Conservation (phyloP, 2,329 filamentous ascomycete species). For the Aphanoascus verrucosus region DNA sequence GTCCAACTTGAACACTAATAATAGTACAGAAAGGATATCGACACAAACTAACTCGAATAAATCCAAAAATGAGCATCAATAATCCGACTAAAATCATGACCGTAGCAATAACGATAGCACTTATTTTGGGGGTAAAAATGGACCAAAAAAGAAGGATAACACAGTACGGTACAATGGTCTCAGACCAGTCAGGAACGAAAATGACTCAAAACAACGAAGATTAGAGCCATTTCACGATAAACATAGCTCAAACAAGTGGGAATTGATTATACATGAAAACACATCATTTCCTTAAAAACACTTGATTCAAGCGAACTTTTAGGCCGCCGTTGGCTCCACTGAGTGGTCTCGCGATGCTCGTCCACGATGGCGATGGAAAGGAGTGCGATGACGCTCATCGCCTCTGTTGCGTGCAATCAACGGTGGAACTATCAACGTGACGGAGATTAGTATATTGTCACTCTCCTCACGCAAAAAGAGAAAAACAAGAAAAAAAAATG, state of each 20-base stretch:
- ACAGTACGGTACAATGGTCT: not conserved
- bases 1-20: too few species aligned
- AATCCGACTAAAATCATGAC: not conserved
- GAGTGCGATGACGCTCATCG: not conserved
- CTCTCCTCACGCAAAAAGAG: not conserved
- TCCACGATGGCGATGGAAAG: slow-evolving; percentile 1
- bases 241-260: too few species aligned
- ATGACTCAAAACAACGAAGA: too few species aligned
- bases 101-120: not conserved
- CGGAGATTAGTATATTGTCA: not conserved
- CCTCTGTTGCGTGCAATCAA: not conserved
- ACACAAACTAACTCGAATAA: not conserved
- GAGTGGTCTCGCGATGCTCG: not conserved
- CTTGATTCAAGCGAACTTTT: not conserved
- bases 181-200: too few species aligned
- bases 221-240: too few species aligned
- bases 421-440: slow-evolving; percentile 5
- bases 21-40: not conserved
- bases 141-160: not conserved
- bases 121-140: not conserved
- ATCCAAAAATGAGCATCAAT: not conserved
- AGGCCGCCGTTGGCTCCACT: not conserved
- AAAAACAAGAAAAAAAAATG: not conserved
- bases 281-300: too few species aligned
- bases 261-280: too few species aligned